Conservation (phyloP, 2,329 filamentous ascomycete genomes). For the Graphilbum fragrans region DNA sequence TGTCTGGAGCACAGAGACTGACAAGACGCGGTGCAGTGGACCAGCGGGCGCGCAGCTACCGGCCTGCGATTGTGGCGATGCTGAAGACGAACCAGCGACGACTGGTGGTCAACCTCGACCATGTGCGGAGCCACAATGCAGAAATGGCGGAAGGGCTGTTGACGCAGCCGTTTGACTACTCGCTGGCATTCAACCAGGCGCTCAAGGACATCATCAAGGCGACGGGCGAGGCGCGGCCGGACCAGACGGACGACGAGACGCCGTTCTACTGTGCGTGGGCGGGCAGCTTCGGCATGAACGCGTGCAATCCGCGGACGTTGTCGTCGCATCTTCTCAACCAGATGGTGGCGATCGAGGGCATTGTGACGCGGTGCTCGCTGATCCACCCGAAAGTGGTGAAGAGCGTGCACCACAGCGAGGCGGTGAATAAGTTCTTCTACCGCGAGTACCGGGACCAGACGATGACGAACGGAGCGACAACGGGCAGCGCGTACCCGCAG, state of each 20-base stretch:
- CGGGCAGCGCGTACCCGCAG: slow-evolving; percentile 84
- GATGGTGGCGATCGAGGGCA: slow-evolving; percentile 95
- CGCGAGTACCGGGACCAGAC: slow-evolving; percentile 93
- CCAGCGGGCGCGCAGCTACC: slow-evolving; percentile 57
- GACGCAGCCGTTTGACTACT: slow-evolving; percentile 77
- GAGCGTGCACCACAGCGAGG: slow-evolving; percentile 93
- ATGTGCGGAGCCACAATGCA: slow-evolving; percentile 75
- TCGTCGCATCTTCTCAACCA: slow-evolving; percentile 83
- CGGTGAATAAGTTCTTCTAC: slow-evolving; percentile 73
- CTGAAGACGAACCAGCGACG: slow-evolving; percentile 54
- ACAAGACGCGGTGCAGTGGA: slow-evolving; percentile 24
- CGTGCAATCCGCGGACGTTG: slow-evolving; percentile 88
- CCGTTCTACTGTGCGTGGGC: slow-evolving; percentile 96
- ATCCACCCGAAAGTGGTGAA: slow-evolving; percentile 96
- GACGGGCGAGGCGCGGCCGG: slow-evolving; percentile 60
- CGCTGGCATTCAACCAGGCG: slow-evolving; percentile 77
- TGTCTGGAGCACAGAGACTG: not conserved
- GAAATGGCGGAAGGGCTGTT: slow-evolving; percentile 72
- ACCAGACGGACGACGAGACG: slow-evolving; percentile 65
- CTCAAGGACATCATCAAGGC: slow-evolving; percentile 81
- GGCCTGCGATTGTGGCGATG: slow-evolving; percentile 76
- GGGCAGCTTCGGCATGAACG: slow-evolving; percentile 87
- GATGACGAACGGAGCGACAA: slow-evolving; percentile 85
- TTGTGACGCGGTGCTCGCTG: slow-evolving; percentile 90
- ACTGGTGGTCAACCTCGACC: slow-evolving; percentile 69